These are phyloP conservation scores for Singerocomus rubriflavus DNA, from an alignment of 1,284 basidiomycete species.

Conservation along the genomic window DNA sequence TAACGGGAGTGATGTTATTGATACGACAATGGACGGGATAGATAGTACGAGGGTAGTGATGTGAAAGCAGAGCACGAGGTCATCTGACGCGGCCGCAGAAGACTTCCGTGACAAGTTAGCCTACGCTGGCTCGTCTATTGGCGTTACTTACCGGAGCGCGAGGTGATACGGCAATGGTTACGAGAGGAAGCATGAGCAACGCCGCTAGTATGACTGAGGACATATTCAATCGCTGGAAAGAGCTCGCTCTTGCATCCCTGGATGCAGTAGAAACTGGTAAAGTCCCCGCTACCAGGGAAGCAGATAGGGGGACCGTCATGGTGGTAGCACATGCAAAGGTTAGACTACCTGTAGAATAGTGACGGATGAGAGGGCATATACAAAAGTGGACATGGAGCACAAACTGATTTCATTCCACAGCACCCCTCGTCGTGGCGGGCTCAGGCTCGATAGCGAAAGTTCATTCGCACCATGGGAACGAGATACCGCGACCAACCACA, in stretches of 20 bases:
- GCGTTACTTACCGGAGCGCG: constrained; percentile 38
- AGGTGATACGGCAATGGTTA: constrained; percentile 48
- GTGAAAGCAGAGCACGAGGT: constrained; percentile 43
- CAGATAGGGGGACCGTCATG: constrained; percentile 61
- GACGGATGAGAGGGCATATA: constrained; percentile 6
- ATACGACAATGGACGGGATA: constrained; percentile 58
- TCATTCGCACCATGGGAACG: constrained; percentile 49
- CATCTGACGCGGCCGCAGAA: constrained; percentile 26
- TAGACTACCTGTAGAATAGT: constrained; percentile 35
- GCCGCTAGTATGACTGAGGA: constrained; percentile 48
- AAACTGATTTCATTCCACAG: constrained; percentile 65
- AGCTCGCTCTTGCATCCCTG: constrained; percentile 49
- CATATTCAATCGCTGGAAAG: constrained; percentile 57
- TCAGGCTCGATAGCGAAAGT: constrained; percentile 34
- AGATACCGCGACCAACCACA: constrained; percentile 53
- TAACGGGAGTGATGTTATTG: constrained; percentile 46
- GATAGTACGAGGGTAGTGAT: constrained; percentile 54
- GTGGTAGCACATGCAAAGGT: constrained; percentile 65
- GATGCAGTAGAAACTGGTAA: constrained; percentile 35
- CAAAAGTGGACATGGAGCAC: constrained; percentile 27
- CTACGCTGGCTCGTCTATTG: neutral
- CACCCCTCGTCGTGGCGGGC: constrained; percentile 42
- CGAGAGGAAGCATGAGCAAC: constrained; percentile 54
- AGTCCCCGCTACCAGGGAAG: constrained; percentile 48
- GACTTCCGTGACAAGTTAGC: constrained; percentile 22